Evolutionary conservation across 1,284 basidiomycete genomes (phyloP).

Genomic region (Mycena sp.): DNA sequence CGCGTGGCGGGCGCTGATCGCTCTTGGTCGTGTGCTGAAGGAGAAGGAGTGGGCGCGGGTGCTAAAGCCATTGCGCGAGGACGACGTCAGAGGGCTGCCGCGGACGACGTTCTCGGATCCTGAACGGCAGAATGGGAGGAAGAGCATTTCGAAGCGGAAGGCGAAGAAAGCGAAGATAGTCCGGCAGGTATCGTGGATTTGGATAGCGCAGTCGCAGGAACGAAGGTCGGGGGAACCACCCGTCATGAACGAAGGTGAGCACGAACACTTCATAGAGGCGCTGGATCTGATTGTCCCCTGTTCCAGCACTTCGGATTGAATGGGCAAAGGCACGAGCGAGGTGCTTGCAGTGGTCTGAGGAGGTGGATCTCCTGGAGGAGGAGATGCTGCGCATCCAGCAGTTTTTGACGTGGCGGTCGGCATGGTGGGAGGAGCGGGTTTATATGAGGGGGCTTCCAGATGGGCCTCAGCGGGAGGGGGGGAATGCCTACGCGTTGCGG

Average conservation of each 20-base stretch:
- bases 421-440: background rate
- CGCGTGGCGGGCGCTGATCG: background rate
- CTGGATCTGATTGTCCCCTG: background rate
- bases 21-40: background rate
- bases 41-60: background rate
- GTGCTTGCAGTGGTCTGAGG: constrained; percentile 26
- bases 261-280: too few species aligned
- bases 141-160: background rate
- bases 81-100: background rate
- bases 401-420: background rate
- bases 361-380: constrained; percentile 27
- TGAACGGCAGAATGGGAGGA: background rate
- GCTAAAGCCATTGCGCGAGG: background rate
- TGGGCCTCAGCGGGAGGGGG: background rate
- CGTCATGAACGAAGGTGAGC: background rate
- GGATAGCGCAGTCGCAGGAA: background rate
- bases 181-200: background rate
- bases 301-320: constrained; percentile 23
- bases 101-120: background rate
- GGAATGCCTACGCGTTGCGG: background rate
- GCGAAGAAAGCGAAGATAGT: background rate
- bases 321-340: constrained; percentile 27
- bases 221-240: background rate
- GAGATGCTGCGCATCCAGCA: constrained; percentile 29
- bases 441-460: background rate